These are phyloP conservation scores for Gaillardinia entomophila DNA, from an alignment of 805 yeast genomes.

Conservation along the genomic window DNA sequence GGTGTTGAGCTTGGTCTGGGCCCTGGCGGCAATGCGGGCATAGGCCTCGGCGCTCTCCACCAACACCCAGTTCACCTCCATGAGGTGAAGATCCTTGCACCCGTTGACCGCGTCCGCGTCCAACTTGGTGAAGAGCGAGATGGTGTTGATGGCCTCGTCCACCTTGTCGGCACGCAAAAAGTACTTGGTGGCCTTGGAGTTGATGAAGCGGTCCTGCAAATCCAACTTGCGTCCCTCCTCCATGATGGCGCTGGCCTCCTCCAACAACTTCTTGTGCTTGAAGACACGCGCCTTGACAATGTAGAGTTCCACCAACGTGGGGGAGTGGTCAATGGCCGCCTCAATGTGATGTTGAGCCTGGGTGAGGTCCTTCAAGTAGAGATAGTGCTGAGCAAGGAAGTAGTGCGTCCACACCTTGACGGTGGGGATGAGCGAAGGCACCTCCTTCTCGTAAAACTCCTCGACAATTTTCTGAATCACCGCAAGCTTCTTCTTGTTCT, in stretches of 20 bases:
- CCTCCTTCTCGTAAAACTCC: conserved; percentile 35
- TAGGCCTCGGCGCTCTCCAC: conserved; percentile 83
- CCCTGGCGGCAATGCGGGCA: conserved; percentile 44
- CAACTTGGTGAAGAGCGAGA: conserved; percentile 72
- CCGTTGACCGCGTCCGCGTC: conserved; percentile 82
- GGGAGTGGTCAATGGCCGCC: conserved; percentile 63
- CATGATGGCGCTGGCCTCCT: conserved; percentile 60
- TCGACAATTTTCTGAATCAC: conserved; percentile 50
- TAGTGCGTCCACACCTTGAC: conserved; percentile 64
- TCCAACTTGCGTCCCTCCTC: conserved; percentile 70
- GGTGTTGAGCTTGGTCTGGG: conserved; percentile 11
- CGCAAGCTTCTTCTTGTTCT: conserved; percentile 31
- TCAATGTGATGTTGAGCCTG: conserved; percentile 56
- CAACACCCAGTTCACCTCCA: conserved; percentile 92
- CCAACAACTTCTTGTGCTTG: conserved; percentile 61
- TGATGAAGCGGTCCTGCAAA: conserved; percentile 86
- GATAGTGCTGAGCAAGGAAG: conserved; percentile 73
- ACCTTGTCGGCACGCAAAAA: conserved; percentile 68
- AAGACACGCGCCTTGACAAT: conserved; percentile 74
- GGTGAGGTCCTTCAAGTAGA: conserved; percentile 47
- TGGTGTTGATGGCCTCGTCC: conserved; percentile 67
- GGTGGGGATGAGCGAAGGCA: conserved; percentile 33
- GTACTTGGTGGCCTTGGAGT: conserved; percentile 83
- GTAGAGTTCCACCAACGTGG: conserved; percentile 79
- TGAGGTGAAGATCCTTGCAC: conserved; percentile 73